A percentile compares a stretch with the other conserved stretches of the same genome.
phyloP scores from a whole-genome alignment of 495 filamentous ascomycete species.

The Pseudoneurospora amorphoporcata region DNA sequence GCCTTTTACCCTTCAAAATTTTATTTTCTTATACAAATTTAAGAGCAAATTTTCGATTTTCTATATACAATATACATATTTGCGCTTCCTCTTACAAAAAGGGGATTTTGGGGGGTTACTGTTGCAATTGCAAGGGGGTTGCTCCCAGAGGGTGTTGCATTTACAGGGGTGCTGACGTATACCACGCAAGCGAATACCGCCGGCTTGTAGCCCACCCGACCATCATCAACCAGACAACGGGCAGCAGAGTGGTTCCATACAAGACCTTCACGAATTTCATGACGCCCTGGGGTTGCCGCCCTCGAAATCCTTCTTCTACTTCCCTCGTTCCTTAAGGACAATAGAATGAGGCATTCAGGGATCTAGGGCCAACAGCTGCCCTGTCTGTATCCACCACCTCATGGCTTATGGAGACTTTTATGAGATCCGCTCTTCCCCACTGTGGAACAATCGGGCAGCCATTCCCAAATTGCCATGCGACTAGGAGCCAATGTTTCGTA shows the following conservation, averaged over 20 bases:
- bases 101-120: no score
- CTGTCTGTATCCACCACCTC: background rate
- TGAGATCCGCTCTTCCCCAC: background rate
- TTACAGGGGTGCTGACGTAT: no score
- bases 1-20: no score
- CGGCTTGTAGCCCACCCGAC: background rate
- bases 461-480: background rate
- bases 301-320: background rate
- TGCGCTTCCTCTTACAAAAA: no score
- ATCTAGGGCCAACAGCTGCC: background rate
- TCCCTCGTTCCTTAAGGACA: background rate
- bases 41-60: no score
- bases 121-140: no score
- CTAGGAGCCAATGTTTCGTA: background rate
- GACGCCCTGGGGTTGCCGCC: background rate
- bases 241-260: background rate
- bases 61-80: no score
- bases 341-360: background rate
- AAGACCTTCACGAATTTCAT: background rate
- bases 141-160: no score
- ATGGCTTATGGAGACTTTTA: background rate
- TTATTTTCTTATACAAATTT: no score
- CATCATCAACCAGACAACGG: background rate
- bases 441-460: background rate
- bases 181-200: background rate